Evolutionary conservation across 2,329 filamentous ascomycete species (phyloP).

Genomic region (Penicillium sp.): DNA sequence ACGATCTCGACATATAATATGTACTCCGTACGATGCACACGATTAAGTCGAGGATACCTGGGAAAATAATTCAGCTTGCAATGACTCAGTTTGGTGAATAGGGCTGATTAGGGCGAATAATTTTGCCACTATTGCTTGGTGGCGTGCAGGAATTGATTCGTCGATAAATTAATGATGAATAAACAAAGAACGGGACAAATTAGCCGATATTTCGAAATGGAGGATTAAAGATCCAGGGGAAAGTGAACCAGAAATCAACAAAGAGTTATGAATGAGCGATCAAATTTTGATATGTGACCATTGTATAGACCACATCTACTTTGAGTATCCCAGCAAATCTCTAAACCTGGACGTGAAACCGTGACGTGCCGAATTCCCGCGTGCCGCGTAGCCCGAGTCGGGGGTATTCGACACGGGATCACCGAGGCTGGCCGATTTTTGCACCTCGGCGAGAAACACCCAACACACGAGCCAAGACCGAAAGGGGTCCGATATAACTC

Average conservation of each 20-base stretch:
- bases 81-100: neutral
- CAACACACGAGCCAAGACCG: neutral
- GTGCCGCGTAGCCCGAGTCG: constrained; percentile 12
- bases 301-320: too few relatives aligned
- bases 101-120: neutral
- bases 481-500: neutral
- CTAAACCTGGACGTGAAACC: neutral
- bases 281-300: neutral
- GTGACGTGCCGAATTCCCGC: constrained; percentile 15
- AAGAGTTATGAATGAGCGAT: neutral
- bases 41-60: neutral
- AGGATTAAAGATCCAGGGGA: neutral
- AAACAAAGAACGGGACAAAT: neutral
- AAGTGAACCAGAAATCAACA: neutral
- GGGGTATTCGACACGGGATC: constrained; percentile 6
- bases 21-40: neutral
- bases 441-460: neutral
- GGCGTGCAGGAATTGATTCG: neutral
- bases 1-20: neutral
- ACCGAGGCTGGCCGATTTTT: constrained; percentile 8
- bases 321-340: neutral
- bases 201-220: neutral
- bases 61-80: neutral
- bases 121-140: neutral
- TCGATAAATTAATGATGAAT: neutral